Percentiles rank a stretch among this genome's conserved stretches.
phyloP scores from a whole-genome alignment of 768 basidiomycete genomes.

The Mrakia frigida region DNA sequence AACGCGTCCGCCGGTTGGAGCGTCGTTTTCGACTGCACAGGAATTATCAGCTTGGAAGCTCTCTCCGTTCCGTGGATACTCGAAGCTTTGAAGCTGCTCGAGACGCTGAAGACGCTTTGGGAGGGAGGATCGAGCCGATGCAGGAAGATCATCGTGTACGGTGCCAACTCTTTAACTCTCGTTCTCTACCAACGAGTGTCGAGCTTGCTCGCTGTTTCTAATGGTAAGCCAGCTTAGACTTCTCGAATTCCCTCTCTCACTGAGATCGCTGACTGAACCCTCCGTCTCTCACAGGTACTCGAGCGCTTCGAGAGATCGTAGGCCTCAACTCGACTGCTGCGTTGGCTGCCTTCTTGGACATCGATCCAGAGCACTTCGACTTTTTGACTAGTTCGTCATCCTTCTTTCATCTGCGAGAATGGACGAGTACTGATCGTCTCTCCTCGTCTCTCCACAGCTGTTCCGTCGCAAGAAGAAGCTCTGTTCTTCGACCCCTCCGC shows the following conservation, averaged over 20 bases:
- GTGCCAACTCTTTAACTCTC: neutral
- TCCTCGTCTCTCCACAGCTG: neutral
- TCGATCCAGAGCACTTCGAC: neutral
- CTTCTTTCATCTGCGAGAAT: neutral
- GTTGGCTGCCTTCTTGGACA: neutral
- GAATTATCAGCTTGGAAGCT: neutral
- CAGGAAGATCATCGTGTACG: conserved; percentile 2
- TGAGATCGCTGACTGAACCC: neutral
- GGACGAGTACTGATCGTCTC: neutral
- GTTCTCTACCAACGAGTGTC: neutral
- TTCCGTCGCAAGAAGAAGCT: neutral
- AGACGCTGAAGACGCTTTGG: conserved; percentile 2
- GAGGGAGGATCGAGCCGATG: neutral
- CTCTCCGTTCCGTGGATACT: neutral
- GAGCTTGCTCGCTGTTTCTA: neutral
- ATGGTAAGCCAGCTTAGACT: neutral
- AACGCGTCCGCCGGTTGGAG: conserved; percentile 2
- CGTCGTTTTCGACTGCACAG: conserved; percentile 25
- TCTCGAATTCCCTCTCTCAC: neutral
- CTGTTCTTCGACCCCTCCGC: neutral
- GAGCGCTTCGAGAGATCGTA: neutral
- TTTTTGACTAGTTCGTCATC: neutral
- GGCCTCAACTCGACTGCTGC: neutral
- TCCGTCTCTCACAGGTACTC: neutral
- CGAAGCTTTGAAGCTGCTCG: conserved; percentile 10